phyloP scores from a whole-genome alignment of 192 early-diverging fungal genomes.

The Backusella morwellensis region DNA sequence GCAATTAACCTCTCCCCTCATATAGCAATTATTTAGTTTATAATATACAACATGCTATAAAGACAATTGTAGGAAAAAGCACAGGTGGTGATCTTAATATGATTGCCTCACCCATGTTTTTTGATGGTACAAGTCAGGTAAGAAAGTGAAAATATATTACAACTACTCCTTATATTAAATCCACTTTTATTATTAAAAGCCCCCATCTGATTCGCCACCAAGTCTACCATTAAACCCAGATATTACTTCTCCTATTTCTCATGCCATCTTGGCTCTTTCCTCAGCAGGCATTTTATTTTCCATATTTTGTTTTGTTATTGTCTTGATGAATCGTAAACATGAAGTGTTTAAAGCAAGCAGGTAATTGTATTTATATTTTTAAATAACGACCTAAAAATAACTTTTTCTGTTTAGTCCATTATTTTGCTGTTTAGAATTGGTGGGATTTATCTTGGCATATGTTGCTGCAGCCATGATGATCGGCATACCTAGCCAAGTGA shows the following conservation, averaged over 20 bases:
- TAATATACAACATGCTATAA: conserved; percentile 39
- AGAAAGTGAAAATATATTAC: background rate
- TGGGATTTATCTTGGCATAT: conserved; percentile 48
- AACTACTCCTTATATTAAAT: background rate
- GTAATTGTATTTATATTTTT: conserved; percentile 21
- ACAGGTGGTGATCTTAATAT: conserved; percentile 38
- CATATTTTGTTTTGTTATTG: conserved; percentile 33
- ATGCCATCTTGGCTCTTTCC: conserved; percentile 36
- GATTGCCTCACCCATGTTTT: conserved; percentile 39
- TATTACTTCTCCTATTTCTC: conserved; percentile 35
- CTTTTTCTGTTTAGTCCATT: conserved; percentile 34
- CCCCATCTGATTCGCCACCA: conserved; percentile 44
- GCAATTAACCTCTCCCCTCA: background rate
- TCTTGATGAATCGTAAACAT: conserved; percentile 35
- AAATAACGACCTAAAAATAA: background rate
- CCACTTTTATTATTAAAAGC: background rate
- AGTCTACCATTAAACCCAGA: conserved; percentile 38
- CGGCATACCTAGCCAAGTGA: conserved; percentile 34
- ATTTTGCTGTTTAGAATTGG: conserved; percentile 50
- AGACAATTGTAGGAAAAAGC: conserved; percentile 34
- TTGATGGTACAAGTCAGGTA: conserved; percentile 37
- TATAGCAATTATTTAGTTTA: conserved; percentile 44
- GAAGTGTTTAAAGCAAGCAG: conserved; percentile 50
- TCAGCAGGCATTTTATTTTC: conserved; percentile 38
- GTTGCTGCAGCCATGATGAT: conserved; percentile 36